Base-by-base conservation (phyloP, 768 basidiomycete species). In the Pleurotus salmoneostramineus region DNA sequence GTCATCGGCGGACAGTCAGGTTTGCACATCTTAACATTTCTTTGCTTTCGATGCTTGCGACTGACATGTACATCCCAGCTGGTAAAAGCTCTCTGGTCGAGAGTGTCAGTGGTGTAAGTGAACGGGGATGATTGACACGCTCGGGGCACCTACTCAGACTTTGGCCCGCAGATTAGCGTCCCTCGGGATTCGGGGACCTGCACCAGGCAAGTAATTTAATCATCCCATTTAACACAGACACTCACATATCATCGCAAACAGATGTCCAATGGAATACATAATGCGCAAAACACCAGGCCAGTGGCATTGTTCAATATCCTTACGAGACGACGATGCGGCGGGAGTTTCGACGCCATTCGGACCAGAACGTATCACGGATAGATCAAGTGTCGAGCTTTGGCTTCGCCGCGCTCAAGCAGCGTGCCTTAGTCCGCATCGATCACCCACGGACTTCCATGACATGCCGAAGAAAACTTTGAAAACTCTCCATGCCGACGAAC, bases 161-260 rank as follows among this genome's bases (percentile, higher is more conserved):
- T 37, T 7, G 36, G 5, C 11, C 27, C 45, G 14, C 42, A 86
- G 85, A 81, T 85, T 33, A 81, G 70, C 50, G 83, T 87, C 32
- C 84, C 85, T 8, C 71, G 85, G 34, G 85, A 85, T 43, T 81
- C 80, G 44, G 83, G 83, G 17, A 85, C 83, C 0, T 85, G 84
- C 54, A 85, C 83, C 0, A 72, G 82, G 84, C 80, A 58, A 48
- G 48, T 31, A n/a, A 3, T 31, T 4, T n/a, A 56, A 2, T 21
- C 5, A 17, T 34, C 51, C 36, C 17, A 7, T 15, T 5, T 15
- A 48, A 17, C 46, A n/a, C 17, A 4, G 44, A 49, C 12, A 54
- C 43, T 42, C 27, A 49, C 11, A 56, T 52, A 14, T 46, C 21
- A 32, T 35, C 36, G 15, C 51, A 10, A 11, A 14, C 46, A 82